These are phyloP conservation scores for Deinandra increscens DNA, from an alignment of 129 eudicot species.

Conservation along the genomic window DNA sequence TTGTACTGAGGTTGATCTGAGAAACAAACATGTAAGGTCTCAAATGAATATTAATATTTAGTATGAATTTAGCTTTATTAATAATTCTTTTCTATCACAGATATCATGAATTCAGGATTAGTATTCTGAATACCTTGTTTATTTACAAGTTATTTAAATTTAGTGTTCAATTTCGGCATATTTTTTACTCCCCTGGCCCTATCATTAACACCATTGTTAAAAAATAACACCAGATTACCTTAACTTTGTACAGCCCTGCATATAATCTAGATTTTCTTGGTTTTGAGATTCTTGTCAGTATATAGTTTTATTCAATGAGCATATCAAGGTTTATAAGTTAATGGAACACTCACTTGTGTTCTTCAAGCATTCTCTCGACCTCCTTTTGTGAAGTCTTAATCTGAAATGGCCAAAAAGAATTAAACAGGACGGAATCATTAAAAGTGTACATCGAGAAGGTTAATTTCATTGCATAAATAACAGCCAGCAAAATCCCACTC, in stretches of 20 bases:
- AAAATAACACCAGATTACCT: too few species aligned
- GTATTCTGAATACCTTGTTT: too few species aligned
- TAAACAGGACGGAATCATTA: not conserved
- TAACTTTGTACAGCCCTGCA: too few species aligned
- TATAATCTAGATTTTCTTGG: not conserved
- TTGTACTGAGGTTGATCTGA: constrained; percentile 63
- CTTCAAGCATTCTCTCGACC: constrained; percentile 61
- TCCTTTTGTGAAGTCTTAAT: constrained; percentile 81
- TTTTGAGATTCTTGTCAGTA: not conserved
- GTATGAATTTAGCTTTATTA: not conserved
- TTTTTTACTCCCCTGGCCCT: not conserved
- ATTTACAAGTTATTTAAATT: not conserved
- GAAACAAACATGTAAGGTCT: constrained; percentile 6
- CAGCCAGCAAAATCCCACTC: too few species aligned
- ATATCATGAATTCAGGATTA: too few species aligned
- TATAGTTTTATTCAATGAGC: not conserved
- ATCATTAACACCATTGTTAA: too few species aligned
- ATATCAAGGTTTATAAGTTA: not conserved
- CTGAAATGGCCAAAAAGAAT: constrained; percentile 39
- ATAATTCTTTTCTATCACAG: too few species aligned
- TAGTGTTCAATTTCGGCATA: not conserved
- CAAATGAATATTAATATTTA: too few species aligned
- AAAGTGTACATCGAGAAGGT: not conserved
- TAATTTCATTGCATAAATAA: not conserved
- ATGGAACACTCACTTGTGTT: constrained; percentile 55